Evolutionary conservation across 345 rosid species (phyloP), one percentile per base, ranked within the genome.

Genomic region (Citrus australasica): DNA sequence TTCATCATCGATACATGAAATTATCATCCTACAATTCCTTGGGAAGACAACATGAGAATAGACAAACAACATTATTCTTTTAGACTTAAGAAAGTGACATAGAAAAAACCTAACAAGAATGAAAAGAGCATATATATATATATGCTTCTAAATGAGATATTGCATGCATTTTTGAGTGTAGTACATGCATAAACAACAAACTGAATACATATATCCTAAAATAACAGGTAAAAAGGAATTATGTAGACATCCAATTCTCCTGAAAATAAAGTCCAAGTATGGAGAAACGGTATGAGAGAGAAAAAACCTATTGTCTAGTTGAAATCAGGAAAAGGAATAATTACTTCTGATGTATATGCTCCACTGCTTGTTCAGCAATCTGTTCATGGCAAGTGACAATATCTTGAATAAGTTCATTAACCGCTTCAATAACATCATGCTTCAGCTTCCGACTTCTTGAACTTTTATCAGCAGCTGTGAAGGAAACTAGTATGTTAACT

Each of bases 261-360:
- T 38, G n/a, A 35, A 61, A 38, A 7, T 9, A 73, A n/a, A 62
- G 32, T 73, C 27, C 56, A 71, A n/a, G 69, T 40, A 24, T n/a
- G 30, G 9, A 48, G 74, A 62, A 53, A 42, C 73, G 4, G 8
- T 13, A 27, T 13, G 35, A 35, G 4, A 62, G 3, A 61, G 37
- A 71, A 25, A 66, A 27, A 69, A 62, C 55, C 46, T 33, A 74
- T 77, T 32, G 66, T 58, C 65, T 56, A 37, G 64, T 11, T 35
- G 32, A 58, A 51, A 67, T 27, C 69, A 79, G 32, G 71, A 70
- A 38, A 60, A 72, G 64, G 65, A 79, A 55, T 24, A 77, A 58
- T 58, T 97, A 97, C 98, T 97, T 94, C 48, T 97, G 99, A 88
- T 97, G 99, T 82, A 94, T 97, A 86, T 97, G 99, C 87, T 97